phyloP scores from a whole-genome alignment of 306 rosid species.

The Quercus robur region DNA sequence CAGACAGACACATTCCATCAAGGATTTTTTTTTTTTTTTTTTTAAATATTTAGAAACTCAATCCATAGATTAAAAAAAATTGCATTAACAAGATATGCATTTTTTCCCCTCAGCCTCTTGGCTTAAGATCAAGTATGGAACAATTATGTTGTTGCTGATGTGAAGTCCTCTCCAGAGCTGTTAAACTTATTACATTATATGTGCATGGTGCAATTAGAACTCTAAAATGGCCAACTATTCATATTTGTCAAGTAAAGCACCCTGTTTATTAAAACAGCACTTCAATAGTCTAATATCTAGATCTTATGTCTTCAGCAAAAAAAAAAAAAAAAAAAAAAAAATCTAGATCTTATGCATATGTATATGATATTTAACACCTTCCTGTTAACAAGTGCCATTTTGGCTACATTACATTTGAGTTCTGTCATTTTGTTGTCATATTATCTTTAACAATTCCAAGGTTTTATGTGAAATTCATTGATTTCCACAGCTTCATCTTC shows the following conservation, averaged over 20 bases:
- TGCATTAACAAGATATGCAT: background rate
- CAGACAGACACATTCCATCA: background rate
- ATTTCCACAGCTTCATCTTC: slow-evolving; percentile 84
- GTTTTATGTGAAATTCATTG: slow-evolving; percentile 25
- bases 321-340: too few species aligned
- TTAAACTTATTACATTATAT: background rate
- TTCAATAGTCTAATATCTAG: slow-evolving; percentile 1
- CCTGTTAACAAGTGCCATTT: background rate
- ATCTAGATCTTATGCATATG: background rate
- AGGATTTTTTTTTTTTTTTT: background rate
- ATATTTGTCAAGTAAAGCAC: background rate
- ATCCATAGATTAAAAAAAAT: slow-evolving; percentile 20
- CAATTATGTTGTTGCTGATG: background rate
- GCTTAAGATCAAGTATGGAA: background rate
- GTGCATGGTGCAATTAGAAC: background rate
- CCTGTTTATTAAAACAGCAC: slow-evolving; percentile 1
- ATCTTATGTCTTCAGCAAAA: background rate
- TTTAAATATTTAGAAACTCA: background rate
- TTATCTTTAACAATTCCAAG: background rate
- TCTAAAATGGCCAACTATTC: background rate
- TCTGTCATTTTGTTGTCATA: slow-evolving; percentile 3
- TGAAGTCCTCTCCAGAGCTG: background rate
- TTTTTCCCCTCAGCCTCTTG: background rate
- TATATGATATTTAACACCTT: slow-evolving; percentile 1
- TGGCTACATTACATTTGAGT: slow-evolving; percentile 3